phyloP scores from a whole-genome alignment of 2,329 filamentous ascomycete genomes.

The Sporothrix protearum region DNA sequence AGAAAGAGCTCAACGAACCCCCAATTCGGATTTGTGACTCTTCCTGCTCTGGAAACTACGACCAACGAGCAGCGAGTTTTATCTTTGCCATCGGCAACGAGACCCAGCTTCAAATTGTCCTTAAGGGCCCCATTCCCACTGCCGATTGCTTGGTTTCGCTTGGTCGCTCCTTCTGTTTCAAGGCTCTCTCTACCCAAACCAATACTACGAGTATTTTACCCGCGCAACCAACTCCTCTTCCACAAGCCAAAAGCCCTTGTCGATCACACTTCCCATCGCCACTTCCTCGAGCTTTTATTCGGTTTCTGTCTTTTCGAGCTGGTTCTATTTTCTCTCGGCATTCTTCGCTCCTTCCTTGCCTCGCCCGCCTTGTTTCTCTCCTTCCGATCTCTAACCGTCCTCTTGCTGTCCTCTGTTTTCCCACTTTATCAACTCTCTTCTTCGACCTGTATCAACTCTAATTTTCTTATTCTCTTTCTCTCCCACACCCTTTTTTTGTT shows the following conservation, averaged over 20 bases:
- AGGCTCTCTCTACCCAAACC: neutral
- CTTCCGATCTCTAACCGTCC: neutral
- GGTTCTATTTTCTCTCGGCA: neutral
- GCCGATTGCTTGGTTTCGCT: neutral
- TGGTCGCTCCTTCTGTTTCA: conserved; percentile 9
- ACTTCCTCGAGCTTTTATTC: neutral
- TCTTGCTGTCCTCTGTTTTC: neutral
- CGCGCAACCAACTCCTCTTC: conserved; percentile 2
- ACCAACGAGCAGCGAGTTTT: neutral
- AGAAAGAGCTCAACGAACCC: neutral
- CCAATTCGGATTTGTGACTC: neutral
- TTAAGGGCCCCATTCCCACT: neutral
- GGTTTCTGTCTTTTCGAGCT: neutral
- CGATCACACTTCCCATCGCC: conserved; percentile 22
- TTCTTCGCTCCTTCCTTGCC: conserved; percentile 5
- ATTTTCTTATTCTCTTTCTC: conserved; percentile 2
- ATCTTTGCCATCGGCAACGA: neutral
- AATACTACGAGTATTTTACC: conserved; percentile 1
- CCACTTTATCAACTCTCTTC: neutral
- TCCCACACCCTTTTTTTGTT: neutral
- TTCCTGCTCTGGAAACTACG: neutral
- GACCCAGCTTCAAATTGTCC: neutral
- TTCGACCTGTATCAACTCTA: conserved; percentile 3
- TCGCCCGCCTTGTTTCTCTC: neutral
- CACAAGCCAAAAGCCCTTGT: neutral